phyloP scores from a whole-genome alignment of 2,329 filamentous ascomycete species.

The Thermomyces lanuginosus region DNA sequence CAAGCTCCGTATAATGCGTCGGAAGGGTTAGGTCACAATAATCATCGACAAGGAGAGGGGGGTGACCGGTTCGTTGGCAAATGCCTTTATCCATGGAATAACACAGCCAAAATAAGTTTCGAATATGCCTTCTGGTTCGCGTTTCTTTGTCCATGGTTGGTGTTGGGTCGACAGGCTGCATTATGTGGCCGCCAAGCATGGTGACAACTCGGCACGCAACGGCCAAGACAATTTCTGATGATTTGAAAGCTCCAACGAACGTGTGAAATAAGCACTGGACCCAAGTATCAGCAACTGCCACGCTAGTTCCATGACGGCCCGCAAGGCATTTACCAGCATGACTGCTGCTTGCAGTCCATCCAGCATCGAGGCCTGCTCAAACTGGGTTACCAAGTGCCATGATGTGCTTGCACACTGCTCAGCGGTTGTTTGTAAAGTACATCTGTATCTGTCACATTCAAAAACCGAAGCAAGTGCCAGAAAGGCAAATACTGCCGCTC shows the following conservation, averaged over 20 bases:
- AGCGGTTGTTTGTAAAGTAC: too few species aligned
- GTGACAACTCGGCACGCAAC: constrained; percentile 34
- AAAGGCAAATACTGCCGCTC: constrained; percentile 36
- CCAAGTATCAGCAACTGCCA: background rate
- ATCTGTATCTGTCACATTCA: constrained; percentile 9
- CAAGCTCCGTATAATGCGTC: constrained; percentile 21
- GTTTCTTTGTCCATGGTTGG: constrained; percentile 7
- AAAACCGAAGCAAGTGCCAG: constrained; percentile 22
- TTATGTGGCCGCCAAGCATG: constrained; percentile 32
- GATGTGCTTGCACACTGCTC: constrained; percentile 28
- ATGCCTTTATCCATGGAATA: constrained; percentile 43
- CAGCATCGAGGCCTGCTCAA: constrained; percentile 30
- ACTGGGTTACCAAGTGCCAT: constrained; percentile 27
- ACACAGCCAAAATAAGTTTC: constrained; percentile 38
- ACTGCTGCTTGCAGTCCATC: constrained; percentile 31
- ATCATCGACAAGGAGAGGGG: constrained; percentile 35
- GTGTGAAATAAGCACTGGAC: constrained; percentile 29
- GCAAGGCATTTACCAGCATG: constrained; percentile 31
- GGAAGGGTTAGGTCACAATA: constrained; percentile 39
- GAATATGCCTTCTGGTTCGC: constrained; percentile 15
- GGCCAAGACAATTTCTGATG: constrained; percentile 29
- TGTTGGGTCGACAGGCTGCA: constrained; percentile 15
- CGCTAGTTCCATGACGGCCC: background rate
- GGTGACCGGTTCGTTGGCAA: constrained; percentile 36
- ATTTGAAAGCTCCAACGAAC: constrained; percentile 32